These are phyloP conservation scores for Magnolia officinalis DNA, from an alignment of 164 flowering plant species.

Conservation along the genomic window DNA sequence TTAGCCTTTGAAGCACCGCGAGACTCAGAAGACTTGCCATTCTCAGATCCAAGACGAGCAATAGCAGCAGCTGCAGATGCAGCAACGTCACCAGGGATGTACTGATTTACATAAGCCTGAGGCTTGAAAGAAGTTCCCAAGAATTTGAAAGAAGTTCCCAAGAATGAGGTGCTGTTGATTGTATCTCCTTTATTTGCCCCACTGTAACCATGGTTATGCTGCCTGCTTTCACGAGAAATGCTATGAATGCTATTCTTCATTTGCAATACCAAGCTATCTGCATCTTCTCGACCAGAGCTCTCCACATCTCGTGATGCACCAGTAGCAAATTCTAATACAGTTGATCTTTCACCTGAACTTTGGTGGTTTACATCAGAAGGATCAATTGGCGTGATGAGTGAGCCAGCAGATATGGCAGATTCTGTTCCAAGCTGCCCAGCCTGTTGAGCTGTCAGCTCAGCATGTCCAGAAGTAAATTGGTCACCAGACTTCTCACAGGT, in stretches of 20 bases:
- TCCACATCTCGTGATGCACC: conserved; percentile 21
- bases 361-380: conserved; percentile 30
- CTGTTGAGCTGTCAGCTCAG: background rate
- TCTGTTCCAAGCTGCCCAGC: conserved; percentile 24
- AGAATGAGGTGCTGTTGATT: conserved; percentile 23
- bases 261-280: conserved; percentile 17
- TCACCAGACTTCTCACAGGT: background rate
- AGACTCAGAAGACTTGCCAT: conserved; percentile 37
- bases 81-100: conserved; percentile 80
- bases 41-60: conserved; percentile 68
- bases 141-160: conserved; percentile 37
- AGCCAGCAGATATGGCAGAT: conserved; percentile 27
- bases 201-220: conserved; percentile 13
- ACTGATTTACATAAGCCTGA: conserved; percentile 61
- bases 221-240: conserved; percentile 18
- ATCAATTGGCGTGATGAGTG: conserved; percentile 24
- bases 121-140: conserved; percentile 59
- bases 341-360: conserved; percentile 29
- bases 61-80: conserved; percentile 88
- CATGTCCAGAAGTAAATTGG: background rate
- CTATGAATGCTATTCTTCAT: conserved; percentile 10
- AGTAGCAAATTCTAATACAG: conserved; percentile 20
- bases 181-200: conserved; percentile 19
- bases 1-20: conserved; percentile 39
- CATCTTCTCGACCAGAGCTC: conserved; percentile 17